These are phyloP conservation scores for Secale cereale DNA, from an alignment of 176 grass and related monocot genomes.

Conservation along the genomic window DNA sequence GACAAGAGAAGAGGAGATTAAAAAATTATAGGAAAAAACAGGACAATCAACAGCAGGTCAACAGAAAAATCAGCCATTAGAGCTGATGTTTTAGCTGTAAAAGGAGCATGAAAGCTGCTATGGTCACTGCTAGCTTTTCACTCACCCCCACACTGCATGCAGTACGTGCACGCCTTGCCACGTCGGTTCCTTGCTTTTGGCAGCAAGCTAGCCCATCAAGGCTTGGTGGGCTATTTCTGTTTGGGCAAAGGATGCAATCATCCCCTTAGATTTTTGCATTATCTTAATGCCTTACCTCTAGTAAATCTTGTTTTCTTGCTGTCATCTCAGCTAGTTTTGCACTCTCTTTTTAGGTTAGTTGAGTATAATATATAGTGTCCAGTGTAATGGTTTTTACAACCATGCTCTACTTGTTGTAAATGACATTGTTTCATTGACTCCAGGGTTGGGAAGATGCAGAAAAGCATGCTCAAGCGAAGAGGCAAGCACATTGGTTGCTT, in stretches of 20 bases:
- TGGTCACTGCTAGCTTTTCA: not conserved
- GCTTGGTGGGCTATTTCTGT: not conserved
- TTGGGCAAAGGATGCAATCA: not conserved
- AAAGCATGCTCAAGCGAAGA: not conserved
- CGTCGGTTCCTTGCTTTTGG: not conserved
- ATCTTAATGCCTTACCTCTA: not conserved
- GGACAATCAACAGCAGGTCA: too few relatives aligned
- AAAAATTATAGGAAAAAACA: too few relatives aligned
- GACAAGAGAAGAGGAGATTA: too few relatives aligned
- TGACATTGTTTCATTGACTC: not conserved
- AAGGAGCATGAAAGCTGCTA: not conserved
- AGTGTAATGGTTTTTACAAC: not conserved
- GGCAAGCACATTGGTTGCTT: not conserved
- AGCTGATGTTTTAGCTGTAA: not conserved
- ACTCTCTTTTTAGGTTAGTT: not conserved
- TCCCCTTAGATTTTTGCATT: not conserved
- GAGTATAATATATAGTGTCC: not conserved
- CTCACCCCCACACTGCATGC: not conserved
- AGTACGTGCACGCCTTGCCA: not conserved
- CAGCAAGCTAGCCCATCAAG: too few relatives aligned
- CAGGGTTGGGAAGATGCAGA: slow-evolving; percentile 6
- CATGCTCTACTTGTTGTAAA: not conserved
- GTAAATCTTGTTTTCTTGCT: not conserved
- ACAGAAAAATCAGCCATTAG: not conserved
- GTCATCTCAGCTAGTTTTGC: not conserved